Base-by-base conservation (phyloP, 1,139 yeast genomes). In the Nakaseomyces sp. region DNA sequence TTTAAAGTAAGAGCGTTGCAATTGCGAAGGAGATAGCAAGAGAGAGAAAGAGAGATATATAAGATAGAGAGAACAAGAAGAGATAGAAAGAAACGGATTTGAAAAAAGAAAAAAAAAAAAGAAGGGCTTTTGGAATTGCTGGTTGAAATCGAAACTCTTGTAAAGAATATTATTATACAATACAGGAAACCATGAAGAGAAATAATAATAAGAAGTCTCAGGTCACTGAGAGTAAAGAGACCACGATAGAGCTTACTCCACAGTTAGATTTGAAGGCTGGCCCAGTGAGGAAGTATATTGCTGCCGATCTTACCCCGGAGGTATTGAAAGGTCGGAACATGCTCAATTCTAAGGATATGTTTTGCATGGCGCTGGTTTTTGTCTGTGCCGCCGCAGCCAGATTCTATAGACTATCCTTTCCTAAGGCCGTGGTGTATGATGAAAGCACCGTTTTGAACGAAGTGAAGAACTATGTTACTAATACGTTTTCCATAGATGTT, bases 401-500 rank as follows among this genome's bases (percentile, higher is more conserved):
- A 52, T 68, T 81, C 44, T 71, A 74, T 57, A 73, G 73, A 48
- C 63, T 91, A 38, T 73, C 77, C 40, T 62, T 68, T 47, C 98
- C 98, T 25, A 66, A 75, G 47, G 74, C 83, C 31, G 95, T 89
- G 41, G 96, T 91, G 25, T 88, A 88, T 61, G 97, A 89, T 67
- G 98, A 91, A 65, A 86, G 77, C 40, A 85, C 79, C 58, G 80
- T 81, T 49, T 91, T 91, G 45, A 82, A 82, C 13, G 81, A 81
- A 64, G 82, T 91, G 33, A 70, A 76, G 50, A 81, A 82, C 59
- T 85, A 85, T 65, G 76, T 84, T 48, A 68, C 72, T 48, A 85
- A 87, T 37, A 67, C 66, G 22, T 85, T 74, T 65, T 87, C 88
- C 67, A 79, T 88, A 81, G 96, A 87, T 64, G 95, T 86, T 45